A percentile compares a stretch with the other conserved stretches of the same genome.
Evolutionary conservation across 306 rosid genomes (phyloP).

Genomic region (Arachis stenosperma): DNA sequence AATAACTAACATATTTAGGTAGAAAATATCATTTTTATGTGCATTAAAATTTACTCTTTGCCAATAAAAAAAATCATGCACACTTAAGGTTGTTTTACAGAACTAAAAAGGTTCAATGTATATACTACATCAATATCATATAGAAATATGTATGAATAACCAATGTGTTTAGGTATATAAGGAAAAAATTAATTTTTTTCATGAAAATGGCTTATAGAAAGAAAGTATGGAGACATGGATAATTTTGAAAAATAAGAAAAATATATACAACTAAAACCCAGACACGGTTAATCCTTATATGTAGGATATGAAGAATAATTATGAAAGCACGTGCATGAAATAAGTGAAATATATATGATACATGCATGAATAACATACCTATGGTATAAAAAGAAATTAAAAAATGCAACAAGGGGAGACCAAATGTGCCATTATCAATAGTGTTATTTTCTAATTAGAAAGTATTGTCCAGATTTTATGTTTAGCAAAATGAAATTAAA

Average conservation of each 20-base stretch:
- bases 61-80: too few species aligned
- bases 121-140: background rate
- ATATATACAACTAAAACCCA: background rate
- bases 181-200: background rate
- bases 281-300: background rate
- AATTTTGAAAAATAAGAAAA: too few species aligned
- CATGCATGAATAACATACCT: too few species aligned
- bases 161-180: background rate
- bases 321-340: background rate
- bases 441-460: too few species aligned
- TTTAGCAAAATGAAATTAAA: too few species aligned
- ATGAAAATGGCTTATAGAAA: too few species aligned
- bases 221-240: background rate
- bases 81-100: too few species aligned
- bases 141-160: background rate
- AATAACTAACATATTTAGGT: too few species aligned
- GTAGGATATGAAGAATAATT: background rate
- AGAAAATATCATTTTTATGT: too few species aligned
- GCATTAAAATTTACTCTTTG: too few species aligned
- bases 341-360: background rate
- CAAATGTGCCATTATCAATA: background rate
- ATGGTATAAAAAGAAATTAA: background rate
- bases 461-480: too few species aligned
- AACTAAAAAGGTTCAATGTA: too few species aligned
- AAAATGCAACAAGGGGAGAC: background rate